A percentile compares a stretch with the other conserved stretches of the same genome.
These are phyloP conservation scores for Colletotrichum sp. DNA, from an alignment of 2,329 filamentous ascomycete species.

Conservation along the genomic window DNA sequence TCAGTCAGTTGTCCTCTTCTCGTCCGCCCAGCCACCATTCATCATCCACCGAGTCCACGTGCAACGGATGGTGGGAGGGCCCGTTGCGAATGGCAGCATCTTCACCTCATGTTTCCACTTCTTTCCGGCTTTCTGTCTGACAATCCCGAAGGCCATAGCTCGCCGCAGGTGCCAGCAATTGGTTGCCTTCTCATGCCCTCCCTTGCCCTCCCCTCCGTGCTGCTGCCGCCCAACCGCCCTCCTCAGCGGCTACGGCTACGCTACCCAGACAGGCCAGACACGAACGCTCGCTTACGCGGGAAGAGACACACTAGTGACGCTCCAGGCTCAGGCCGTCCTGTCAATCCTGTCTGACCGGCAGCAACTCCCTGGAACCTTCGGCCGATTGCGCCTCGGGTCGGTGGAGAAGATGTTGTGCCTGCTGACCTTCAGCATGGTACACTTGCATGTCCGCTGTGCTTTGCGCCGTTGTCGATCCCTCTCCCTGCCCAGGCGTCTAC, in stretches of 20 bases:
- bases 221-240: neutral
- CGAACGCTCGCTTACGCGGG: neutral
- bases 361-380: neutral
- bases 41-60: neutral
- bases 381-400: conserved; percentile 1
- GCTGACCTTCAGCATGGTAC: neutral
- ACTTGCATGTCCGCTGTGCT: neutral
- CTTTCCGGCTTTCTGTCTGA: neutral
- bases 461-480: neutral
- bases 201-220: neutral
- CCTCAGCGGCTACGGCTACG: neutral
- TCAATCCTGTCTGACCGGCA: neutral
- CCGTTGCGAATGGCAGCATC: neutral
- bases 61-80: neutral
- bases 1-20: neutral
- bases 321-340: neutral
- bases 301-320: neutral
- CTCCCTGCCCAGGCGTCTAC: neutral
- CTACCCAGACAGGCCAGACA: neutral
- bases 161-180: neutral
- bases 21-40: neutral
- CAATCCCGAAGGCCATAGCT: neutral
- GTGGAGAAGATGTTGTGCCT: neutral
- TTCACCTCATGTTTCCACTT: neutral
- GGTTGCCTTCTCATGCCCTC: neutral